Evolutionary conservation across 2,329 filamentous ascomycete genomes (phyloP).

Genomic region (Coniochaeta sp.): DNA sequence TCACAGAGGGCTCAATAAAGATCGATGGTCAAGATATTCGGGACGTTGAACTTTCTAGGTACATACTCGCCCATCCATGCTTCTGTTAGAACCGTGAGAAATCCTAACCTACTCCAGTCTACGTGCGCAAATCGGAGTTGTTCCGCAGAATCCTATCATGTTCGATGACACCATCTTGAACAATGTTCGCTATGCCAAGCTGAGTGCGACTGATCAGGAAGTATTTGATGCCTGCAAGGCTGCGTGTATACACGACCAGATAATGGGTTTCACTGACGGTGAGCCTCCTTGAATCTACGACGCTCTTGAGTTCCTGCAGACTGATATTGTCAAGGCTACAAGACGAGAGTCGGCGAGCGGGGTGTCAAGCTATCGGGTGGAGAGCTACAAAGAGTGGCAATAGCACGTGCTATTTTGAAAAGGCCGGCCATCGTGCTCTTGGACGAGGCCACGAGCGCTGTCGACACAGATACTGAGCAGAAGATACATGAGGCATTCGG

Average conservation of each 20-base stretch:
- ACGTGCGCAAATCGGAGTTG: conserved; percentile 45
- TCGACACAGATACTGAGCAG: conserved; percentile 63
- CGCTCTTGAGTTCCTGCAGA: neutral
- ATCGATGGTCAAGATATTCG: conserved; percentile 52
- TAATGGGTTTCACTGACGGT: conserved; percentile 44
- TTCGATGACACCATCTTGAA: conserved; percentile 53
- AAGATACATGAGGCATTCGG: conserved; percentile 57
- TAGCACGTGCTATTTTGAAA: conserved; percentile 66
- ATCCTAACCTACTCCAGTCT: conserved; percentile 25
- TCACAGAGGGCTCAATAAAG: conserved; percentile 40
- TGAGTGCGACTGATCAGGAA: conserved; percentile 46
- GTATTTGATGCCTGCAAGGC: conserved; percentile 46
- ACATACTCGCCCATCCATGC: neutral
- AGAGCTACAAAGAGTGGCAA: conserved; percentile 59
- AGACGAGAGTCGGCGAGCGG: conserved; percentile 41
- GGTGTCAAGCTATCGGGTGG: conserved; percentile 57
- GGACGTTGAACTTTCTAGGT: conserved; percentile 43
- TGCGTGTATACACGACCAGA: conserved; percentile 51
- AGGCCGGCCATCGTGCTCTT: conserved; percentile 68
- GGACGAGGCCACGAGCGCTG: conserved; percentile 72
- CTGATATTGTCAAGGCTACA: conserved; percentile 29
- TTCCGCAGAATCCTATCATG: conserved; percentile 46
- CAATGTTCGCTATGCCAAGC: conserved; percentile 49
- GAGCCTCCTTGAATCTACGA: conserved; percentile 5
- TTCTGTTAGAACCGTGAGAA: neutral